A percentile compares a stretch with the other conserved stretches of the same genome.
These are phyloP conservation scores for Aspergillus uvarum DNA, from an alignment of 2,329 filamentous ascomycete genomes.

Conservation along the genomic window DNA sequence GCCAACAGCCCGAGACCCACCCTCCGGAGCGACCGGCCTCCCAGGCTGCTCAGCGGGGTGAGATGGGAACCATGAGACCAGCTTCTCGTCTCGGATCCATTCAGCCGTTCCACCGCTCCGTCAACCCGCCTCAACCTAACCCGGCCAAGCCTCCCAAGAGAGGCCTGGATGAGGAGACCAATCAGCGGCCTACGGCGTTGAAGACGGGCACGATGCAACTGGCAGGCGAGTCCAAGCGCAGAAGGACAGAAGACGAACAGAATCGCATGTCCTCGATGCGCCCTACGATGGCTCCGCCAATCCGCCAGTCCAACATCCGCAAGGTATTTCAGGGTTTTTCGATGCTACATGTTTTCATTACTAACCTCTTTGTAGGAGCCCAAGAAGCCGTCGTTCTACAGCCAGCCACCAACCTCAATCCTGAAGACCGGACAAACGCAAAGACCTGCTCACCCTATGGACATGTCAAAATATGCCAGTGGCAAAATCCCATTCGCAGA, in stretches of 20 bases:
- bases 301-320: constrained; percentile 72
- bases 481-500: constrained; percentile 88
- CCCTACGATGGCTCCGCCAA: constrained; percentile 76
- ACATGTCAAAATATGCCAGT: constrained; percentile 85
- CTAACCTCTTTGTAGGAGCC: constrained; percentile 25
- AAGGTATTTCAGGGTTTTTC: constrained; percentile 44
- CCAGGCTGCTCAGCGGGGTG: constrained; percentile 42
- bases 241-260: constrained; percentile 72
- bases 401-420: constrained; percentile 35
- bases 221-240: constrained; percentile 73
- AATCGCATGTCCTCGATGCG: constrained; percentile 59
- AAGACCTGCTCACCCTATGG: constrained; percentile 68
- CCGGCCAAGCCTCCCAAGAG: constrained; percentile 75
- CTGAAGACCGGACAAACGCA: constrained; percentile 53
- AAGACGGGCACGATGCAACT: constrained; percentile 55
- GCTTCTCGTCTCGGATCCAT: constrained; percentile 47
- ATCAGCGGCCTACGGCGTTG: constrained; percentile 41
- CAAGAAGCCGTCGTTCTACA: constrained; percentile 43
- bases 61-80: constrained; percentile 53
- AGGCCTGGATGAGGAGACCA: constrained; percentile 62
- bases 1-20: constrained; percentile 39
- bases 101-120: constrained; percentile 61
- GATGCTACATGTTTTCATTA: background rate
- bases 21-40: constrained; percentile 32
- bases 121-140: constrained; percentile 63